phyloP scores from a whole-genome alignment of 2,329 filamentous ascomycete species.

The Fusarium coffeatum region DNA sequence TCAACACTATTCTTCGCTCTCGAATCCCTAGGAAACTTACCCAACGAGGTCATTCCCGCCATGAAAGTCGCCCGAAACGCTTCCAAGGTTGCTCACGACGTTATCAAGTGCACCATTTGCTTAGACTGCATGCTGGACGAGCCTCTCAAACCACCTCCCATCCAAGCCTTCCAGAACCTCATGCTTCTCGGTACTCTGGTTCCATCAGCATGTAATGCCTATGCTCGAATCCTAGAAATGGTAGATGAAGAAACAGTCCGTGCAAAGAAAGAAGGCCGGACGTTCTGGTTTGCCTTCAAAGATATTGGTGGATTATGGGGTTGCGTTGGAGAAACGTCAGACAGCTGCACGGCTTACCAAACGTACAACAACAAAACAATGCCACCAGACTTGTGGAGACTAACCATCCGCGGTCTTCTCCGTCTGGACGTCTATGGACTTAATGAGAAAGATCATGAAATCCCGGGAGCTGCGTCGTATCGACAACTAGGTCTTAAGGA shows the following conservation, averaged over 20 bases:
- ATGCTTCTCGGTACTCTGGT: conserved; percentile 70
- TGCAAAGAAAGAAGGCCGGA: conserved; percentile 57
- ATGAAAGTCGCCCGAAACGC: conserved; percentile 62
- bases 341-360: conserved; percentile 44
- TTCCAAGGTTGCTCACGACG: conserved; percentile 61
- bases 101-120: conserved; percentile 64
- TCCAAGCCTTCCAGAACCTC: conserved; percentile 66
- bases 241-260: conserved; percentile 63
- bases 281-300: conserved; percentile 58
- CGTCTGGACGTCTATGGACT: conserved; percentile 69
- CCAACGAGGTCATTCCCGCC: conserved; percentile 58
- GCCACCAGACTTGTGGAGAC: conserved; percentile 65
- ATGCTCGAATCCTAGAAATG: conserved; percentile 65
- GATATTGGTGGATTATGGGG: conserved; percentile 64
- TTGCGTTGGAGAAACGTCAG: conserved; percentile 42
- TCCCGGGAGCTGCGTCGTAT: conserved; percentile 27
- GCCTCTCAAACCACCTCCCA: conserved; percentile 51
- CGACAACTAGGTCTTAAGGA: conserved; percentile 65
- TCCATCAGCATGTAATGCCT: conserved; percentile 68
- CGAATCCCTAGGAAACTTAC: conserved; percentile 61
- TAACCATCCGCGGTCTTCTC: conserved; percentile 64
- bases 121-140: conserved; percentile 54
- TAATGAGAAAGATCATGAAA: conserved; percentile 31
- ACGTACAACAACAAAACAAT: conserved; percentile 59
- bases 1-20: conserved; percentile 63